phyloP scores from a whole-genome alignment of 306 rosid species.

The Calophaca sinica region DNA sequence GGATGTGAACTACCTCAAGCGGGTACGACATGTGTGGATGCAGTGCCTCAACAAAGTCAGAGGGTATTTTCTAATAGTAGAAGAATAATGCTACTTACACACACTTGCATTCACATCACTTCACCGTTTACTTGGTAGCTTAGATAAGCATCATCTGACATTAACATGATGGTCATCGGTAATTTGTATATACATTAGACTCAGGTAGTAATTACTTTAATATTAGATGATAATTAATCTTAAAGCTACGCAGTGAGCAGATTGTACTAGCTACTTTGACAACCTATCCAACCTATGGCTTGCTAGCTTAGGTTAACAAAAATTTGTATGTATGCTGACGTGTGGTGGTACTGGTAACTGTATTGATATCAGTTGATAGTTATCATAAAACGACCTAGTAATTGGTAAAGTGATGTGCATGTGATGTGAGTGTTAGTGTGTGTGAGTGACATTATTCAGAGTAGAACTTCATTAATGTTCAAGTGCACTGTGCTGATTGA shows the following conservation, averaged over 20 bases:
- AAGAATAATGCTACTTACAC: slow-evolving; percentile 20
- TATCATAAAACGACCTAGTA: neutral
- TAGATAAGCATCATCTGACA: neutral
- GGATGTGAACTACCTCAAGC: slow-evolving; percentile 74
- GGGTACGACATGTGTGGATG: slow-evolving; percentile 57
- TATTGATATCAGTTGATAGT: slow-evolving; percentile 4
- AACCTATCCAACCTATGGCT: neutral
- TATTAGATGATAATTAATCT: neutral
- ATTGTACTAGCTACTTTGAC: slow-evolving; percentile 6
- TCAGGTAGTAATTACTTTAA: too few species aligned
- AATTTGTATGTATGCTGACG: neutral
- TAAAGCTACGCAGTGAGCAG: neutral
- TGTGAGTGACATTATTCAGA: slow-evolving; percentile 11
- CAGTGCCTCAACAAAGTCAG: slow-evolving; percentile 65
- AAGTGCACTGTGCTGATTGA: slow-evolving; percentile 3
- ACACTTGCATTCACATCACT: slow-evolving; percentile 28
- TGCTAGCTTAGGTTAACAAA: slow-evolving; percentile 7
- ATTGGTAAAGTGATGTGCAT: slow-evolving; percentile 5
- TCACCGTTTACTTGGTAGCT: neutral
- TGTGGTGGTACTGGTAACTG: slow-evolving; percentile 23
- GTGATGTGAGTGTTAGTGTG: slow-evolving; percentile 18
- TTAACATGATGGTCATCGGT: neutral
- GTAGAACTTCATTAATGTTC: slow-evolving; percentile 23
- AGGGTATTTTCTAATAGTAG: slow-evolving; percentile 61
- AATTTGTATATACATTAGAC: slow-evolving; percentile 3